A percentile compares a stretch with the other conserved stretches of the same genome.
Conservation (phyloP, 108 stramenopile species). For the Cylindrotheca fusiformis region DNA sequence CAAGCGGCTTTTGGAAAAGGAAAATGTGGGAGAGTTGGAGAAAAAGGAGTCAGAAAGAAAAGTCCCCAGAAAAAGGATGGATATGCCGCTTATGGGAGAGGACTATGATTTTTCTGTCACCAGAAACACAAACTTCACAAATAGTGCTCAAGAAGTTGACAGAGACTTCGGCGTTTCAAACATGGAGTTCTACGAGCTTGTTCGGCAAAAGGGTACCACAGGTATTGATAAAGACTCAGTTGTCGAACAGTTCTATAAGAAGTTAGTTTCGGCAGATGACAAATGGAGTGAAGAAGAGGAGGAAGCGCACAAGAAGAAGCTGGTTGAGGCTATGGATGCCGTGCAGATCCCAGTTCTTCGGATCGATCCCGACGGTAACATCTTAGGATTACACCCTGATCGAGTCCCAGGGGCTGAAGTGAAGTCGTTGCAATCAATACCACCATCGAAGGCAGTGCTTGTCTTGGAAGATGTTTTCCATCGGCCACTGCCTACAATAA, state of each 20-base stretch:
- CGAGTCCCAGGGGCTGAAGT: slow-evolving; percentile 31
- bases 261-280: neutral
- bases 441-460: slow-evolving; percentile 22
- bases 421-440: slow-evolving; percentile 14
- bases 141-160: neutral
- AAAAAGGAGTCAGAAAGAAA: slow-evolving; percentile 19
- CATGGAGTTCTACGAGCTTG: slow-evolving; percentile 15
- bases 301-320: slow-evolving; percentile 8
- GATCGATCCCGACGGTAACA: slow-evolving; percentile 22
- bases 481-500: neutral
- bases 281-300: slow-evolving; percentile 10
- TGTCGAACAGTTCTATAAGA: slow-evolving; percentile 5
- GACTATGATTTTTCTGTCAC: slow-evolving; percentile 28
- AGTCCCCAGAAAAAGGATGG: slow-evolving; percentile 7
- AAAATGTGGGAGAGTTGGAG: slow-evolving; percentile 15
- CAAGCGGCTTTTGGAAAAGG: slow-evolving; percentile 14
- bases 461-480: slow-evolving; percentile 34
- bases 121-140: slow-evolving; percentile 39
- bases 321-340: slow-evolving; percentile 9
- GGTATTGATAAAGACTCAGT: slow-evolving; percentile 2
- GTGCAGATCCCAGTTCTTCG: slow-evolving; percentile 35
- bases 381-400: slow-evolving; percentile 23
- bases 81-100: slow-evolving; percentile 37
- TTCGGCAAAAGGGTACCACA: neutral
- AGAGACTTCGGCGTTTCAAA: slow-evolving; percentile 26